These are phyloP conservation scores for Lactifluus pinguis DNA, from an alignment of 768 basidiomycete genomes.

Conservation along the genomic window DNA sequence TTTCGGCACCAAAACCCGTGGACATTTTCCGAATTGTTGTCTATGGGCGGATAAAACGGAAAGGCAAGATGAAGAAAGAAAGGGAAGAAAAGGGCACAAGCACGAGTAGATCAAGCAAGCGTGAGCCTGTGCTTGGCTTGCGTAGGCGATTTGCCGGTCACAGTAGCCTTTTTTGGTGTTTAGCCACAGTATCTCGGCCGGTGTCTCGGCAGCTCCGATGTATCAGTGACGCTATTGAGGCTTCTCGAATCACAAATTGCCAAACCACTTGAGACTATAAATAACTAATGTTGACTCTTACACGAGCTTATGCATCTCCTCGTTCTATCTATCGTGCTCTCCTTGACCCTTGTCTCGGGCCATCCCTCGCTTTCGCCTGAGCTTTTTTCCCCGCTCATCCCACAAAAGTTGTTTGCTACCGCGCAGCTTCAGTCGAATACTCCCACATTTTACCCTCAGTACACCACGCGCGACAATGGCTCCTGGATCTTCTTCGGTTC, in stretches of 20 bases:
- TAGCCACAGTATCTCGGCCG: background rate
- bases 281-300: no score
- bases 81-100: background rate
- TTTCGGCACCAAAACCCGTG: slow-evolving; percentile 68
- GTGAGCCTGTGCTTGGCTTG: no score
- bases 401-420: slow-evolving; percentile 50
- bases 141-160: background rate
- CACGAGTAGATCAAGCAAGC: background rate
- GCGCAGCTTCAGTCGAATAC: slow-evolving; percentile 33
- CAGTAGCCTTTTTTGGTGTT: background rate
- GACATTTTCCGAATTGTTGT: slow-evolving; percentile 28
- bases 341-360: background rate
- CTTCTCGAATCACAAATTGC: no score
- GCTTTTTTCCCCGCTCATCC: slow-evolving; percentile 51
- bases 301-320: background rate
- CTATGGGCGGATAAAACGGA: slow-evolving; percentile 6
- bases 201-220: background rate
- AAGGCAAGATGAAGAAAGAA: background rate
- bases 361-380: slow-evolving; percentile 30
- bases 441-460: slow-evolving; percentile 50
- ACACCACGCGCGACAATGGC: slow-evolving; percentile 41
- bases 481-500: slow-evolving; percentile 45
- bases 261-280: no score
- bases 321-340: background rate
- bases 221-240: no score